Conservation (phyloP, 306 rosid species). For the Nissolia schottii region DNA sequence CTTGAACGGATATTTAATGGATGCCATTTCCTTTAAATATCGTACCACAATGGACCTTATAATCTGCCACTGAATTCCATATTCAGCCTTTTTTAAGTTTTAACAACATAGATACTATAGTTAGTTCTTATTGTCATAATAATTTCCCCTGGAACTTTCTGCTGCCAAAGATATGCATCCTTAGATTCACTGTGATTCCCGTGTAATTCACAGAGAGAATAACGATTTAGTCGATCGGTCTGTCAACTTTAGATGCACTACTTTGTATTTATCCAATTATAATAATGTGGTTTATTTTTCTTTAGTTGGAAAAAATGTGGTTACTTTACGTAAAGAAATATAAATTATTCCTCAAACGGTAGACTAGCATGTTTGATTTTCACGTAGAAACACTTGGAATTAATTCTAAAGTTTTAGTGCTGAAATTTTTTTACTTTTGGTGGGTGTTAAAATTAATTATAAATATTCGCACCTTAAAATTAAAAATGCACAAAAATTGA, state of each 20-base stretch:
- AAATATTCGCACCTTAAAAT: too few relatives aligned
- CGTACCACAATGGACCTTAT: neutral
- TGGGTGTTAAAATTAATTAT: too few relatives aligned
- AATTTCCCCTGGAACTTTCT: constrained; percentile 10
- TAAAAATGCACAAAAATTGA: too few relatives aligned
- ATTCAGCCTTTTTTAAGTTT: constrained; percentile 9
- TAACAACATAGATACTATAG: too few relatives aligned
- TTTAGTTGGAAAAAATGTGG: constrained; percentile 5
- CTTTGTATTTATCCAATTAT: constrained; percentile 21
- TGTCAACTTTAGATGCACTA: constrained; percentile 10
- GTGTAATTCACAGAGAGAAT: neutral
- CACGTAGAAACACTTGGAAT: too few relatives aligned
- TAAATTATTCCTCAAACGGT: constrained; percentile 7
- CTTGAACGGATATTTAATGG: neutral
- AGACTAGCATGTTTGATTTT: too few relatives aligned
- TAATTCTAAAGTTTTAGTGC: too few relatives aligned
- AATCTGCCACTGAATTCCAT: constrained; percentile 13
- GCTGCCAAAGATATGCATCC: neutral
- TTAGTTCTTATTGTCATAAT: neutral
- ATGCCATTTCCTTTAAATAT: neutral
- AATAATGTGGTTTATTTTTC: neutral
- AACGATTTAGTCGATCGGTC: constrained; percentile 26
- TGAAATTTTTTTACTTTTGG: too few relatives aligned
- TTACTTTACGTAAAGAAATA: constrained; percentile 28
- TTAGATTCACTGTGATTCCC: constrained; percentile 18